Conservation (phyloP, 2,329 filamentous ascomycete species). For the Stagonosporopsis cucurbitacearum region DNA sequence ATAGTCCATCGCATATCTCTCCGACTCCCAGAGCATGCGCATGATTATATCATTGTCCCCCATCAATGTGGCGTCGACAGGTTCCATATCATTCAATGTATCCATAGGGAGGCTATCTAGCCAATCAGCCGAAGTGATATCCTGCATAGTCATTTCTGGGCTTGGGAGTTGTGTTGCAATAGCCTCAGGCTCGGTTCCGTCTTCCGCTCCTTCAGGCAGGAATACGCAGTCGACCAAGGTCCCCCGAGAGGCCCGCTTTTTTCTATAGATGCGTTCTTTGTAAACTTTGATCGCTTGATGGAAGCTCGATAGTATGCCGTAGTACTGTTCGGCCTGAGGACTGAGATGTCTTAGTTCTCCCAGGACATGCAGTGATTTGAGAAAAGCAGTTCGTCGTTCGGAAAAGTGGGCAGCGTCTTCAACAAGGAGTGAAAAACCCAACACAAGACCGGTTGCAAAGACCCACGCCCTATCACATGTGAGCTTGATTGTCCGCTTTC, state of each 20-base stretch:
- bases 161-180: slow-evolving; percentile 22
- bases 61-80: slow-evolving; percentile 17
- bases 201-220: slow-evolving; percentile 8
- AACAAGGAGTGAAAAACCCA: slow-evolving; percentile 64
- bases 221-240: slow-evolving; percentile 22
- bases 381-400: slow-evolving; percentile 58
- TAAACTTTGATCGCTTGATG: slow-evolving; percentile 27
- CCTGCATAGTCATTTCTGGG: slow-evolving; percentile 21
- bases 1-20: slow-evolving; percentile 20
- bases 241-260: slow-evolving; percentile 9
- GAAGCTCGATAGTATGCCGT: slow-evolving; percentile 57
- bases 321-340: slow-evolving; percentile 64
- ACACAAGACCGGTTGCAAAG: slow-evolving; percentile 63
- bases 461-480: slow-evolving; percentile 54
- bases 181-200: slow-evolving; percentile 11
- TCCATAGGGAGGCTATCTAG: slow-evolving; percentile 12
- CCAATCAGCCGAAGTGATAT: slow-evolving; percentile 16
- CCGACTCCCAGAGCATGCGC: slow-evolving; percentile 27
- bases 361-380: slow-evolving; percentile 59
- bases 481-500: neutral
- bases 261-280: slow-evolving; percentile 19
- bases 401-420: slow-evolving; percentile 52
- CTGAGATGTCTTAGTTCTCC: slow-evolving; percentile 57
- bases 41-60: slow-evolving; percentile 26
- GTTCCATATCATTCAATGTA: slow-evolving; percentile 6